A percentile compares a stretch with the other conserved stretches of the same genome.
phyloP scores from a whole-genome alignment of 2,329 filamentous ascomycete species.

The Davidsoniella virescens region DNA sequence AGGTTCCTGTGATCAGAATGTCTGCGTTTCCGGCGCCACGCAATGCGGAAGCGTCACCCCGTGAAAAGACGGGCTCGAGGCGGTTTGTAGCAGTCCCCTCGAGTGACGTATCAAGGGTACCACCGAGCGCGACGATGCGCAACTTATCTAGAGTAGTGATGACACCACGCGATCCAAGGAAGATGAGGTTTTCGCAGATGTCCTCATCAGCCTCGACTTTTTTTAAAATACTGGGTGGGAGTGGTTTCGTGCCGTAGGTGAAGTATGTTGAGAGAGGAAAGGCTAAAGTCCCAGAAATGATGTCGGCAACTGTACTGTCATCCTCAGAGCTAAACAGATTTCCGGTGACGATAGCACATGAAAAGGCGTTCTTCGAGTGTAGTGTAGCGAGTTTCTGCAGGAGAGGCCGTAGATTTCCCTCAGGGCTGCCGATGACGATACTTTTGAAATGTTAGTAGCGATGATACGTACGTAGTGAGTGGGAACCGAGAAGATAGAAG shows the following conservation, averaged over 20 bases:
- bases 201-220: conserved; percentile 58
- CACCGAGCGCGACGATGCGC: conserved; percentile 74
- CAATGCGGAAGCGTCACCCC: conserved; percentile 59
- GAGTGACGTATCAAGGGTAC: conserved; percentile 46
- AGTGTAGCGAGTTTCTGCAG: conserved; percentile 68
- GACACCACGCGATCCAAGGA: conserved; percentile 70
- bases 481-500: background rate
- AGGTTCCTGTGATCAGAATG: conserved; percentile 72
- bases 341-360: conserved; percentile 69
- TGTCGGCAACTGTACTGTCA: conserved; percentile 42
- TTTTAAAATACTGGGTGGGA: conserved; percentile 55
- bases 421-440: conserved; percentile 68
- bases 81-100: conserved; percentile 52
- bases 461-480: background rate
- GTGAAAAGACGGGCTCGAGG: conserved; percentile 61
- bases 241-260: conserved; percentile 54
- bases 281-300: conserved; percentile 56
- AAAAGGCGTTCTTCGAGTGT: conserved; percentile 76
- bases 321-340: conserved; percentile 57
- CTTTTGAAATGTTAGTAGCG: conserved; percentile 24
- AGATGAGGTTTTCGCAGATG: conserved; percentile 81
- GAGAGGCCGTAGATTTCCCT: conserved; percentile 58
- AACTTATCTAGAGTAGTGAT: conserved; percentile 84
- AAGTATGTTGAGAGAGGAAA: conserved; percentile 84
- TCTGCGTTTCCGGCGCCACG: conserved; percentile 65